Conservation (phyloP, 805 yeast genomes). For the Wickerhamomyces kurtzmanii region DNA sequence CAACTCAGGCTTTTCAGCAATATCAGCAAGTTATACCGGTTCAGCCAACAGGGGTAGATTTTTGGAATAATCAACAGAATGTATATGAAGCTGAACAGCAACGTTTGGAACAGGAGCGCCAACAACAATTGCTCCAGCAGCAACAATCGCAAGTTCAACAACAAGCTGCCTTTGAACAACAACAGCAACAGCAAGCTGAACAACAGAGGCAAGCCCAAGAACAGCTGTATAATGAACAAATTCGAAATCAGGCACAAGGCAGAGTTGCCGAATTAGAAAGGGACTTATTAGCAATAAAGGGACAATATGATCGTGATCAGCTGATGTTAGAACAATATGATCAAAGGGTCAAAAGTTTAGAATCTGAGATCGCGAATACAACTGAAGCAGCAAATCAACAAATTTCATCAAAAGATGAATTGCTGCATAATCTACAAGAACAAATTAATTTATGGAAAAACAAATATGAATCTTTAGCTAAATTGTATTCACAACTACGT, state of each 20-base stretch:
- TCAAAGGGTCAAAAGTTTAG: conserved; percentile 71
- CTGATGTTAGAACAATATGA: conserved; percentile 80
- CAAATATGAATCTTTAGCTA: conserved; percentile 84
- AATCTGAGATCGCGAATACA: conserved; percentile 54
- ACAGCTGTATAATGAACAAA: conserved; percentile 55
- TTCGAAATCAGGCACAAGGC: conserved; percentile 67
- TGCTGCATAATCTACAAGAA: conserved; percentile 55
- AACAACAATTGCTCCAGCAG: conserved; percentile 54
- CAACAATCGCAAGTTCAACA: conserved; percentile 61
- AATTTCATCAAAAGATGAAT: conserved; percentile 67
- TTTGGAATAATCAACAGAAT: conserved; percentile 37
- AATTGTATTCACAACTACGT: conserved; percentile 81
- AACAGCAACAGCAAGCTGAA: conserved; percentile 59
- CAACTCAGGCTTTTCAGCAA: conserved; percentile 25
- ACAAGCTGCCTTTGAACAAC: conserved; percentile 60
- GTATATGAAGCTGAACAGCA: conserved; percentile 51
- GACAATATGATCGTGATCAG: conserved; percentile 83
- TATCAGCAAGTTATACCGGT: conserved; percentile 23
- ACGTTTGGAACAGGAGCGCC: conserved; percentile 50
- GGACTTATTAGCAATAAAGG: conserved; percentile 63
- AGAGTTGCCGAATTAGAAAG: conserved; percentile 75
- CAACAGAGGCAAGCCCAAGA: conserved; percentile 66
- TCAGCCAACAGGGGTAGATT: conserved; percentile 48
- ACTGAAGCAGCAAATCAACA: conserved; percentile 63
- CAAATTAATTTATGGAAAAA: conserved; percentile 72